These are phyloP conservation scores for maize (Zea mays) DNA, from an alignment of 176 grass and related monocot genomes.

Conservation along the genomic window DNA sequence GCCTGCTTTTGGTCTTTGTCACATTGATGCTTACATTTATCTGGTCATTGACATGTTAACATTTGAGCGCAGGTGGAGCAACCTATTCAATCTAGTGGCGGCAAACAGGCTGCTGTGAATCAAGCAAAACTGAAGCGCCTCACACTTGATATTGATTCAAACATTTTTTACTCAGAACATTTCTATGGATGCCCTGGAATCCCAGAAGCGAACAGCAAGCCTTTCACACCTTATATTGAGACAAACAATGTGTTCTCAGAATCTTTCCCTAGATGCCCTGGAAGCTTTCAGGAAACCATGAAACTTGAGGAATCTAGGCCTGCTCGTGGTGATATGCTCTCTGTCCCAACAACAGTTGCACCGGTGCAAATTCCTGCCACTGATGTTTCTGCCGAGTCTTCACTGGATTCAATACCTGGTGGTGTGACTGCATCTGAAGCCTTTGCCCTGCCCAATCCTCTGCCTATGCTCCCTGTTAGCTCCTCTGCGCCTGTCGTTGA, in stretches of 20 bases:
- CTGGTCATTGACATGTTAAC: conserved; percentile 17
- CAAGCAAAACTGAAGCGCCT: conserved; percentile 38
- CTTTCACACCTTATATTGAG: neutral
- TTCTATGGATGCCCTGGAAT: neutral
- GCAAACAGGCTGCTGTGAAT: conserved; percentile 14
- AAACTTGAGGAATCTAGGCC: neutral
- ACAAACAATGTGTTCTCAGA: conserved; percentile 23
- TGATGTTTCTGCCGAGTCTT: conserved; percentile 12
- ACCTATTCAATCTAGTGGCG: conserved; percentile 30
- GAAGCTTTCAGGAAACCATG: neutral
- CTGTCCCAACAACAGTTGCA: conserved; percentile 18
- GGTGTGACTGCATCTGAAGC: conserved; percentile 21
- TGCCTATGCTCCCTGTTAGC: neutral
- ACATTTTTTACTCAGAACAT: neutral
- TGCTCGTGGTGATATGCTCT: conserved; percentile 7
- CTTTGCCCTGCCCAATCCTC: neutral
- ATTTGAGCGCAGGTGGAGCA: conserved; percentile 46
- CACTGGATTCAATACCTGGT: conserved; percentile 9
- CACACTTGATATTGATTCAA: conserved; percentile 14
- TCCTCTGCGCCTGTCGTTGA: neutral
- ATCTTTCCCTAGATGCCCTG: neutral
- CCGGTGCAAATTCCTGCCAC: conserved; percentile 10
- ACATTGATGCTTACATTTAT: conserved; percentile 16
- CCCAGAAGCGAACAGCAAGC: neutral
- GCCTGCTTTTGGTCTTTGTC: conserved; percentile 8